Evolutionary conservation across 2,329 filamentous ascomycete species (phyloP), one percentile per base, ranked within the genome.

Genomic region (Epichloe gansuensis): DNA sequence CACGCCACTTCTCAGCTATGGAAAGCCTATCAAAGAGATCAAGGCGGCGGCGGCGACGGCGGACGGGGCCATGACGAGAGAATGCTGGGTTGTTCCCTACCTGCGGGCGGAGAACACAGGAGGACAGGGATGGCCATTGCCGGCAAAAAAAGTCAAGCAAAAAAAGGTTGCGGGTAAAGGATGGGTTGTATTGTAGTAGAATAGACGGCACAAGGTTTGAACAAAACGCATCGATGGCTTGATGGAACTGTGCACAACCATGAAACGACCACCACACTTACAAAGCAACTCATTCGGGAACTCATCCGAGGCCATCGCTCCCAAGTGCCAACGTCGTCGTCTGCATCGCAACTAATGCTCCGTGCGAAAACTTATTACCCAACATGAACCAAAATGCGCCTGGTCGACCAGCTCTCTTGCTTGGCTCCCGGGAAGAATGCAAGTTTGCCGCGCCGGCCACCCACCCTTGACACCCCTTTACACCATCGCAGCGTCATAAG

Each of bases 11-110:
- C 67, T 97, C 23, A 80, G 80, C 39, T 89, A 91, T 58, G 87
- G 89, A 3, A 97, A 97, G 71, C 91, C 93, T 1, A 83, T 96
- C 63, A 93, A 93, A 59, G 90, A 93, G 72, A 78, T 87, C 13
- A 71, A 77, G 57, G 63, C 70, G 48, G n/a, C 46, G 4, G 66
- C 69, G 41, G 68, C 64, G 46, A 61, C 64, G 27, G 61, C 61
- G 1, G 64, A 68, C 13, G 66, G 65, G 1, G 64, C 63, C 25
- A 71, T 64, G 54, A 69, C 69, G 56, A 77, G 90, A 47, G 85
- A 93, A 67, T 89, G 86, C 60, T 94, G 87, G 80, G 86, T 95
- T 2, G 80, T 91, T 57, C 84, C 90, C 47, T 85, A 83, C 58
- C 64, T 97, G 57, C 72, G 82, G 49, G 83, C 86, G 0, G 86